Evolutionary conservation across 805 yeast species (phyloP).

Genomic region (Brettanomyces anomalus): DNA sequence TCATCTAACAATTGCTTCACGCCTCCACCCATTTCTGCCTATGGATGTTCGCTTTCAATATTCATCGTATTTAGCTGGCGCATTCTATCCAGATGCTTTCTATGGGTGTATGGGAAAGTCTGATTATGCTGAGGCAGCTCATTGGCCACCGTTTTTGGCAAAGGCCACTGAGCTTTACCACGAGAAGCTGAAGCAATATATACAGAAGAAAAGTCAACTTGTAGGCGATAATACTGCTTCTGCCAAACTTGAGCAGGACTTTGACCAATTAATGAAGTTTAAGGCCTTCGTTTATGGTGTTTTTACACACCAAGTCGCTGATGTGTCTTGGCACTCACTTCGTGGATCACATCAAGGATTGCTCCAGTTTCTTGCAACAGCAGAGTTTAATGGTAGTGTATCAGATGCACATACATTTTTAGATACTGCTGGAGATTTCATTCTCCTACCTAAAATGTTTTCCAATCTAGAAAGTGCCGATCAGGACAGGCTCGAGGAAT

Average conservation of each 20-base stretch:
- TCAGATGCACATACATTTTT: constrained; percentile 43
- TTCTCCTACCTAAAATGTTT: constrained; percentile 33
- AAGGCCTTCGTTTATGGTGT: constrained; percentile 52
- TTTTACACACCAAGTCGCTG: constrained; percentile 54
- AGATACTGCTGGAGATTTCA: constrained; percentile 60
- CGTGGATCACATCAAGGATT: constrained; percentile 42
- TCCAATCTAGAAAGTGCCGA: constrained; percentile 14
- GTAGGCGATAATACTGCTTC: too few relatives aligned
- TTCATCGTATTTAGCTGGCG: constrained; percentile 42
- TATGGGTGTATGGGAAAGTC: constrained; percentile 47
- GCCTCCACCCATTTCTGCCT: constrained; percentile 26
- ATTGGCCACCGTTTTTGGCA: constrained; percentile 61
- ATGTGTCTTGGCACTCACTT: constrained; percentile 61
- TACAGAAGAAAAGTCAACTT: not conserved
- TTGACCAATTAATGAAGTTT: constrained; percentile 20
- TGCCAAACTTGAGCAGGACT: constrained; percentile 7
- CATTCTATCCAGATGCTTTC: constrained; percentile 63
- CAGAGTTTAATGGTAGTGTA: constrained; percentile 46
- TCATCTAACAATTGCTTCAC: constrained; percentile 29
- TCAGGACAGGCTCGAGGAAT: constrained; percentile 8
- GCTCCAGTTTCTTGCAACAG: constrained; percentile 36
- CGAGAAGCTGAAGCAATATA: constrained; percentile 19
- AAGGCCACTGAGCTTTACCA: constrained; percentile 36
- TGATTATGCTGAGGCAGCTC: constrained; percentile 51
- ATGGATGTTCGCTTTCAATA: constrained; percentile 18